Base-by-base conservation (phyloP, 768 basidiomycete species). In the Lentinula sp. region DNA sequence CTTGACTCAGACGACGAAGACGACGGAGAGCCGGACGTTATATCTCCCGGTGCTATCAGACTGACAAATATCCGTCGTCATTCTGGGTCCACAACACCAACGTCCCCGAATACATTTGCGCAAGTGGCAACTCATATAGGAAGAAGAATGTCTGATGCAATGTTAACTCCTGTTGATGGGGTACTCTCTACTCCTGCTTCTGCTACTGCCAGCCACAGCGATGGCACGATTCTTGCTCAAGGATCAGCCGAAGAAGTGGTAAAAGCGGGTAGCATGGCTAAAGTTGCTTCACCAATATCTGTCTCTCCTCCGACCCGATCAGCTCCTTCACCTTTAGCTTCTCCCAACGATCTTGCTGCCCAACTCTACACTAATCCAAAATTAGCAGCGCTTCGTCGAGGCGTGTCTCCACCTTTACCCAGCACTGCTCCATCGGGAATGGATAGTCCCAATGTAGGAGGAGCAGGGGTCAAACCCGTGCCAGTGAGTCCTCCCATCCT, bases 401-500 rank as follows among this genome's bases (percentile, higher is more conserved):
- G 53, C 32, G 15, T 63, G 46, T 61, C 64, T 8, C 52, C 60
- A 8, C 62, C 66, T 10, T 28, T 54, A 59, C 6, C 54, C 69
- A 59, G 65, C 61, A 10, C 74, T 62, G 45, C 66, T 61, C 42
- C 68, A 46, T 62, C 57, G 62, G 35, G 60, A 58, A 42, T 68
- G 61, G 61, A 74, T 58, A 68, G 65, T 64, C 64, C 70, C 49
- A 75, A 32, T 71, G 78, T 68, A 18, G 58, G 73, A 83, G 54
- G 77, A 78, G 0, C 75, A 80, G 0, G 76, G 82, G 59, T 69
- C 82, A 16, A 74, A 79, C 32, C 65, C 73, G 7, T 73, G 76
- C 62, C 80, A 57, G n/a, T 73, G 50, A 86, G 85, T 60, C 79
- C 84, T 1, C 89, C 90, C 2, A 88, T 91, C 40, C 71, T 95